phyloP scores from a whole-genome alignment of 129 eudicot species.

The Heracleum sosnowskyi region DNA sequence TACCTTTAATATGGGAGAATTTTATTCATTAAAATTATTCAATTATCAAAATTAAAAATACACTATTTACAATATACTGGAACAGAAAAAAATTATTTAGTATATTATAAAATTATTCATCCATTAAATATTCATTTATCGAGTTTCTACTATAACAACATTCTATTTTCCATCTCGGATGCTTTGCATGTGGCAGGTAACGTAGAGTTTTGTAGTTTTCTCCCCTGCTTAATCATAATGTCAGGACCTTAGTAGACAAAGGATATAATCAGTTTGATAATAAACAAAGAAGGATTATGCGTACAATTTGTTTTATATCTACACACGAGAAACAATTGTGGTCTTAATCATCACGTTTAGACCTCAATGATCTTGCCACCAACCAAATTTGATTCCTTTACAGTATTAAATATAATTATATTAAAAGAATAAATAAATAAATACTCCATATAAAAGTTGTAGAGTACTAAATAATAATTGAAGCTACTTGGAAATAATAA shows the following conservation, averaged over 20 bases:
- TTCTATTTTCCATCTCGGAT: neutral
- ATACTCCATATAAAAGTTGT: no score
- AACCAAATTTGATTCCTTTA: neutral
- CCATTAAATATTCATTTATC: no score
- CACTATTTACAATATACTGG: no score
- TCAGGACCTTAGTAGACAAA: neutral
- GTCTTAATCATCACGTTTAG: neutral
- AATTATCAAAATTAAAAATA: no score
- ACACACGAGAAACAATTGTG: neutral
- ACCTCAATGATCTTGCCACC: conserved; percentile 1
- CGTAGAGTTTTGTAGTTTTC: neutral
- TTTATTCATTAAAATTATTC: no score
- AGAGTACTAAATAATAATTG: neutral
- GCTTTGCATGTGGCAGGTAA: neutral
- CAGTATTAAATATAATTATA: neutral
- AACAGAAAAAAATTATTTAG: no score
- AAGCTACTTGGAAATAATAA: neutral
- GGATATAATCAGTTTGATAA: neutral
- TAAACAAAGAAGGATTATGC: no score
- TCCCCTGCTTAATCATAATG: neutral
- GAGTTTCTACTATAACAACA: neutral
- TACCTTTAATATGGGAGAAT: no score
- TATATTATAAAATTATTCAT: no score
- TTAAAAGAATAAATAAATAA: neutral
- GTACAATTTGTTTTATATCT: no score